phyloP scores from a whole-genome alignment of 2,329 filamentous ascomycete species.

The Aureobasidium sp. region DNA sequence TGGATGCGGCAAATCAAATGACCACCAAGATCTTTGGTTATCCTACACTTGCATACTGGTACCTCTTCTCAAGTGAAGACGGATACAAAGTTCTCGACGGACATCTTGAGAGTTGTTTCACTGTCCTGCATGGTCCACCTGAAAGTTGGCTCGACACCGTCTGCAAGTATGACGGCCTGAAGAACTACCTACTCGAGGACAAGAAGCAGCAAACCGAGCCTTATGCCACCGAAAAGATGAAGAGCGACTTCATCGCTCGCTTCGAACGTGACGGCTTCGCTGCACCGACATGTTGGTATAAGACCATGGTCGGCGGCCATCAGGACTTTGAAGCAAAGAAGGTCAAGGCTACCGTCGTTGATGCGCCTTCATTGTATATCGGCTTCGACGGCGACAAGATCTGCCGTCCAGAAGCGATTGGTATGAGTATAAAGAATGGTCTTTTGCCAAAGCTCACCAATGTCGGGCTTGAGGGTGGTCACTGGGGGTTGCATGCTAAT shows the following conservation, averaged over 20 bases:
- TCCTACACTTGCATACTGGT: slow-evolving; percentile 39
- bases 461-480: slow-evolving; percentile 20
- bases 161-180: slow-evolving; percentile 32
- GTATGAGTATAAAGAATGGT: slow-evolving; percentile 19
- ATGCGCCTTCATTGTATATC: slow-evolving; percentile 34
- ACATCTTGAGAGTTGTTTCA: slow-evolving; percentile 35
- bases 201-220: slow-evolving; percentile 27
- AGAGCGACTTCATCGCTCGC: slow-evolving; percentile 30
- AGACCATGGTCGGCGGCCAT: slow-evolving; percentile 23
- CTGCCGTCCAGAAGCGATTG: slow-evolving; percentile 21
- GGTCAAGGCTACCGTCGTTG: slow-evolving; percentile 22
- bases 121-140: slow-evolving; percentile 19
- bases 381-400: slow-evolving; percentile 26
- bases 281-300: slow-evolving; percentile 35
- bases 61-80: slow-evolving; percentile 39
- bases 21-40: slow-evolving; percentile 33
- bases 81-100: slow-evolving; percentile 33
- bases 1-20: slow-evolving; percentile 30
- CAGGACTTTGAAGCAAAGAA: slow-evolving; percentile 27
- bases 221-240: slow-evolving; percentile 31
- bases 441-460: slow-evolving; percentile 22
- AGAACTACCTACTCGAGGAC: slow-evolving; percentile 22
- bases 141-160: slow-evolving; percentile 31
- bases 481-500: slow-evolving; percentile 26
- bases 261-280: slow-evolving; percentile 29